These are phyloP conservation scores for Colletotrichum horii DNA, from an alignment of 2,329 filamentous ascomycete species.

Conservation along the genomic window DNA sequence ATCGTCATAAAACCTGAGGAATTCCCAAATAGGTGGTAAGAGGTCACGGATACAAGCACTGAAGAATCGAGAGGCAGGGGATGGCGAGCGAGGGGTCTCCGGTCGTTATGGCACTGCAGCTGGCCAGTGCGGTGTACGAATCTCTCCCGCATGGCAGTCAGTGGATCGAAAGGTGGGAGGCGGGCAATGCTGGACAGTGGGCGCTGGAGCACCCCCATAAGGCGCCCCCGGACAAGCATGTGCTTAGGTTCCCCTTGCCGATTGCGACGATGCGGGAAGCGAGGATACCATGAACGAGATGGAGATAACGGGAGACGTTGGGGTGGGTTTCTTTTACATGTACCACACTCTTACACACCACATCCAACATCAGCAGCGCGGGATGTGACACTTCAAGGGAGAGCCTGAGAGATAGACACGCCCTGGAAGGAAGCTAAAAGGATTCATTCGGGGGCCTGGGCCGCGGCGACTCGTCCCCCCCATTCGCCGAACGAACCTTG, in stretches of 20 bases:
- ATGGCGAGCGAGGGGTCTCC: neutral
- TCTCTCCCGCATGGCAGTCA: neutral
- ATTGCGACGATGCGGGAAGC: neutral
- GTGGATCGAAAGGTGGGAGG: neutral
- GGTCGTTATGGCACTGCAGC: neutral
- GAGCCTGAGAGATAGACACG: neutral
- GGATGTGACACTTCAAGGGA: neutral
- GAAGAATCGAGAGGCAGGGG: neutral
- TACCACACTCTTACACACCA: neutral
- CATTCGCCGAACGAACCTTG: constrained; percentile 2
- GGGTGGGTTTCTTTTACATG: neutral
- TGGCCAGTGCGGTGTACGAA: neutral
- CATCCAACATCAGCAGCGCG: neutral
- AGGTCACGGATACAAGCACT: neutral
- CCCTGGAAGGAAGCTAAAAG: neutral
- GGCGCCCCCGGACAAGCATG: constrained; percentile 5
- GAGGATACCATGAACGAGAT: neutral
- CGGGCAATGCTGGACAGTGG: neutral
- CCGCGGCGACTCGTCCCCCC: neutral
- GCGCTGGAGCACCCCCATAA: neutral
- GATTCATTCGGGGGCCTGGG: neutral
- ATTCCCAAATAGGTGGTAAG: neutral
- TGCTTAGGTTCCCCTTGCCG: neutral
- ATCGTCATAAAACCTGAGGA: neutral
- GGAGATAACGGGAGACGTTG: neutral